Percentiles rank a stretch among this genome's conserved stretches.
phyloP scores from a whole-genome alignment of 331 rosid species.

The Acacia pycnantha region DNA sequence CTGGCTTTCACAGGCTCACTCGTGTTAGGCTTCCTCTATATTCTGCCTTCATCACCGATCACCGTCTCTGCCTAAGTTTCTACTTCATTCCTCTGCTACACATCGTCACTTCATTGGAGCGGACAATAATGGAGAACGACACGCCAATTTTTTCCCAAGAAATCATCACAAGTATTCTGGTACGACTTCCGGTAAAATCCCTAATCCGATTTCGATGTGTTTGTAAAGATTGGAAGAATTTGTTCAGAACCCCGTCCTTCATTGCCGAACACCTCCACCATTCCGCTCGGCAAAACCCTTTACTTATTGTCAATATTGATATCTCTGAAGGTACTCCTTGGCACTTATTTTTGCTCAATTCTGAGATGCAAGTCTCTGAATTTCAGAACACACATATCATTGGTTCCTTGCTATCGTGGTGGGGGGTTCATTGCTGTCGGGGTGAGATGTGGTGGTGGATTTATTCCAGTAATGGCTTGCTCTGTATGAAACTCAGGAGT shows the following conservation, averaged over 20 bases:
- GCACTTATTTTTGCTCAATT: no score
- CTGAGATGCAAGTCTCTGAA: neutral
- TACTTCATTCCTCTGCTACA: no score
- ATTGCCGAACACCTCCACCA: neutral
- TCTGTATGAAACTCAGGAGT: neutral
- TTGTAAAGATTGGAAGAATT: neutral
- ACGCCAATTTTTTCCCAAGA: neutral
- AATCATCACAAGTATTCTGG: neutral
- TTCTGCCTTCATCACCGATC: no score
- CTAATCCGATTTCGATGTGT: neutral
- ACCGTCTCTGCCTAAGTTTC: no score
- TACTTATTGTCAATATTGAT: neutral
- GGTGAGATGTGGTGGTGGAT: no score
- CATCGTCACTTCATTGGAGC: no score
- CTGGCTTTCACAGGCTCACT: no score
- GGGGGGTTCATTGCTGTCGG: no score
- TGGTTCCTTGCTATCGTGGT: neutral
- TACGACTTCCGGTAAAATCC: neutral
- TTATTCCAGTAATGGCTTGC: neutral
- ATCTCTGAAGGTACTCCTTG: neutral
- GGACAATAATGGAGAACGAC: no score
- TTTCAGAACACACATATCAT: neutral
- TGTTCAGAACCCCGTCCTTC: neutral
- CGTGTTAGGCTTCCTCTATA: no score
- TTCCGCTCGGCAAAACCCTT: neutral